Evolutionary conservation across 2,329 filamentous ascomycete genomes (phyloP).

Genomic region (Ophiostoma sp.): DNA sequence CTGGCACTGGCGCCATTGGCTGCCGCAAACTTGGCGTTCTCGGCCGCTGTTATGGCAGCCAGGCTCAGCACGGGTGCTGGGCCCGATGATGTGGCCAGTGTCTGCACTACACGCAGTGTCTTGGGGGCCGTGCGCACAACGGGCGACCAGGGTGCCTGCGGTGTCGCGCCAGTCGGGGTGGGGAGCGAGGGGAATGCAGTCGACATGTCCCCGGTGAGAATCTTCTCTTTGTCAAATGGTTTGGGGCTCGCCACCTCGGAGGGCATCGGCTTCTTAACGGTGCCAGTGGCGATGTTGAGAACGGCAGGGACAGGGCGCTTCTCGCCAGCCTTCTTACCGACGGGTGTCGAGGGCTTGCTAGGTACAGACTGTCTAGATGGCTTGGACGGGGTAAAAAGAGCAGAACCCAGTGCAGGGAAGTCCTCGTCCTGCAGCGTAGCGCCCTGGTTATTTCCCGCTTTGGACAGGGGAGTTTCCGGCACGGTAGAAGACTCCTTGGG

Average conservation of each 20-base stretch:
- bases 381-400: conserved; percentile 30
- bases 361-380: conserved; percentile 25
- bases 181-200: conserved; percentile 50
- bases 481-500: not conserved
- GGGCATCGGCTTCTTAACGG: conserved; percentile 23
- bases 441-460: conserved; percentile 33
- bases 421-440: conserved; percentile 54
- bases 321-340: conserved; percentile 34
- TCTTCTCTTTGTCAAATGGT: conserved; percentile 35
- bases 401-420: conserved; percentile 54
- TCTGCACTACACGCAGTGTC: conserved; percentile 65
- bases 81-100: conserved; percentile 35
- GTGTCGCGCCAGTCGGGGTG: conserved; percentile 40
- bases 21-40: conserved; percentile 15
- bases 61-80: conserved; percentile 23
- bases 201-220: conserved; percentile 30
- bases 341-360: conserved; percentile 36
- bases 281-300: conserved; percentile 48
- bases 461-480: conserved; percentile 33
- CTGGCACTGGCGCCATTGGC: not conserved
- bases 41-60: conserved; percentile 31
- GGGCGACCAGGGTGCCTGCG: conserved; percentile 49
- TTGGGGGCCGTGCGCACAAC: conserved; percentile 51
- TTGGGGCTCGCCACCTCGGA: conserved; percentile 35
- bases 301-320: conserved; percentile 35